Percentiles rank a stretch among this genome's conserved stretches.
phyloP scores from a whole-genome alignment of 805 yeast genomes.

The Debaryomyces hansenii region DNA sequence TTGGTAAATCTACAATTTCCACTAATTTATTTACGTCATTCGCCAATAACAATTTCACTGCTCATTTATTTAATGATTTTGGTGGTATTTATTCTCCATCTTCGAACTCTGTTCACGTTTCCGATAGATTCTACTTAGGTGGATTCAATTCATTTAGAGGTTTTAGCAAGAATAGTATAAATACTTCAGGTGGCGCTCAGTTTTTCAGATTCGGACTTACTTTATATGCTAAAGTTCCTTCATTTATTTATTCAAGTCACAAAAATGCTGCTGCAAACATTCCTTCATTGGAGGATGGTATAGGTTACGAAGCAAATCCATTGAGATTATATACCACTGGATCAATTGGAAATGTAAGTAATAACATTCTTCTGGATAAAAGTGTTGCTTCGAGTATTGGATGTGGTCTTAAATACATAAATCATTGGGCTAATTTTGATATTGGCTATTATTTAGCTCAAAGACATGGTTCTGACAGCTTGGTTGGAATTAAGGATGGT shows the following conservation, averaged over 20 bases:
- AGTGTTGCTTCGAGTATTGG: slow-evolving; percentile 29
- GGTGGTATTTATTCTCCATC: slow-evolving; percentile 53
- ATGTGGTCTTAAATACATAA: slow-evolving; percentile 37
- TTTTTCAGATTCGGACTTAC: slow-evolving; percentile 58
- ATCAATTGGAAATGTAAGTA: slow-evolving; percentile 61
- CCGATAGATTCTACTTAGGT: slow-evolving; percentile 83
- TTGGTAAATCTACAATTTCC: slow-evolving; percentile 35
- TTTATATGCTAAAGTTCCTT: slow-evolving; percentile 61
- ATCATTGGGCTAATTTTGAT: slow-evolving; percentile 41
- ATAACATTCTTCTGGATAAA: slow-evolving; percentile 23
- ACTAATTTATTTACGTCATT: slow-evolving; percentile 40
- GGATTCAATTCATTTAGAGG: slow-evolving; percentile 76
- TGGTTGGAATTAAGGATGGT: slow-evolving; percentile 36
- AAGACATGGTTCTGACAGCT: slow-evolving; percentile 17
- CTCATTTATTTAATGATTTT: slow-evolving; percentile 48
- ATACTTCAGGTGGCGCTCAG: slow-evolving; percentile 73
- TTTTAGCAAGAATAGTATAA: slow-evolving; percentile 64
- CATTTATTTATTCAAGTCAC: slow-evolving; percentile 26
- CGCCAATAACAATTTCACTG: slow-evolving; percentile 45
- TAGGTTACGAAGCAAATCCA: slow-evolving; percentile 27
- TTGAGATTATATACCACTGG: slow-evolving; percentile 58
- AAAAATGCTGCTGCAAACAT: slow-evolving; percentile 4
- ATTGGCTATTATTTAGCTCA: slow-evolving; percentile 37
- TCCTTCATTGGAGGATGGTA: slow-evolving; percentile 7
- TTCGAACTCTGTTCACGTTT: slow-evolving; percentile 47